These are phyloP conservation scores for Poterioochromonas sp. DNA, from an alignment of 352 stramenopile species.

Conservation along the genomic window DNA sequence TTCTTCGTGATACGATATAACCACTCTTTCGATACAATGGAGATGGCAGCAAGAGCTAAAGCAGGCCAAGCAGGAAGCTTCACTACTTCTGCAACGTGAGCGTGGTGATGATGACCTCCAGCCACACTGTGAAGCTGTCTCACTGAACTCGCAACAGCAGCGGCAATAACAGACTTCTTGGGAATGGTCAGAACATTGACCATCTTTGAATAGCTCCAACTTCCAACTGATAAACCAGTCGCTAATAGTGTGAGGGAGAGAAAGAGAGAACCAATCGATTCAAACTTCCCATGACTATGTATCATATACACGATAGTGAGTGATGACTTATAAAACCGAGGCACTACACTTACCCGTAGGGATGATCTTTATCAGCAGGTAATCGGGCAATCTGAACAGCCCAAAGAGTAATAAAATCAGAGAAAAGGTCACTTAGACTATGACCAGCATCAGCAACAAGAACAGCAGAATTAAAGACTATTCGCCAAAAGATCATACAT, in stretches of 20 bases:
- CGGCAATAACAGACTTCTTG: background rate
- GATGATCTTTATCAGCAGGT: constrained; percentile 81
- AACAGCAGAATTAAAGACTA: constrained; percentile 71
- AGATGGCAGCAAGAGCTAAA: constrained; percentile 66
- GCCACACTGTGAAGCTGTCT: no score
- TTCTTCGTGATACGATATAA: constrained; percentile 80
- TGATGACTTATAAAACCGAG: constrained; percentile 37
- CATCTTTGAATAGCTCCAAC: constrained; percentile 49
- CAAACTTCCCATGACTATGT: constrained; percentile 74
- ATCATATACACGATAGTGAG: constrained; percentile 31
- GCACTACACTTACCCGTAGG: constrained; percentile 45
- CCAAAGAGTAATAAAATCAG: constrained; percentile 90
- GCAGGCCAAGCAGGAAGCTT: constrained; percentile 52
- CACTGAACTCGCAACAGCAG: no score
- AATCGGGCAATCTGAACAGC: constrained; percentile 73
- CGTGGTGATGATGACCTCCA: no score
- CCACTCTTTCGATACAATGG: constrained; percentile 83
- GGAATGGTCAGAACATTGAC: constrained; percentile 25
- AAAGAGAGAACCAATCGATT: constrained; percentile 68
- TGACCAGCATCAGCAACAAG: constrained; percentile 89
- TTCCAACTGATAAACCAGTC: constrained; percentile 61
- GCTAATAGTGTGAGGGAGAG: constrained; percentile 66
- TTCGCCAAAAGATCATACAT: background rate
- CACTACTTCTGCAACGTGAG: constrained; percentile 27
- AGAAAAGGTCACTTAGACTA: constrained; percentile 87